Evolutionary conservation across 805 yeast genomes (phyloP).

Genomic region (Wickerhamomyces tratensis): DNA sequence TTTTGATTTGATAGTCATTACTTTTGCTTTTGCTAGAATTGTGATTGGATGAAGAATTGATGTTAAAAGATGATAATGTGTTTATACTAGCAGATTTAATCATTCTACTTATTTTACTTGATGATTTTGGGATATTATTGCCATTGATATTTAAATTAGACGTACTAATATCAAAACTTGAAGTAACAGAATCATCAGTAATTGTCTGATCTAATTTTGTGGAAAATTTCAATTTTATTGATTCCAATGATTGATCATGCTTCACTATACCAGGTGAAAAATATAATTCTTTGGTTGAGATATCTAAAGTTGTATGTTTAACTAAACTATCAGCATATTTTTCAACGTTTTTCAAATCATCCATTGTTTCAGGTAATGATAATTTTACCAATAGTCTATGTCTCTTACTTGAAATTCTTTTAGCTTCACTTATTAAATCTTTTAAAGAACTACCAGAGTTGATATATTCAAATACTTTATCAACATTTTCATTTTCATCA

Average conservation of each 20-base stretch:
- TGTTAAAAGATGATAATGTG: conserved; percentile 9
- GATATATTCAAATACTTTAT: conserved; percentile 12
- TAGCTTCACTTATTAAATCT: conserved; percentile 15
- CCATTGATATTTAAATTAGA: too few species aligned
- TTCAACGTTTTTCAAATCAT: conserved; percentile 4
- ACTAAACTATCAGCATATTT: conserved; percentile 3
- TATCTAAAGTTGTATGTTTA: conserved; percentile 8
- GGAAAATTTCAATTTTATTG: conserved; percentile 5
- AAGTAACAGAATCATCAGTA: too few species aligned
- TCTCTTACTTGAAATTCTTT: conserved; percentile 12
- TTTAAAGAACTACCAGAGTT: conserved; percentile 12
- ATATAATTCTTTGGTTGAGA: conserved; percentile 4
- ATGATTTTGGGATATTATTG: conserved; percentile 1
- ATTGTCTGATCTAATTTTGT: too few species aligned
- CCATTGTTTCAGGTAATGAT: conserved; percentile 11
- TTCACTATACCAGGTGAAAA: too few species aligned
- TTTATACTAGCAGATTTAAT: conserved; percentile 21
- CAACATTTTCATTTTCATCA: conserved; percentile 6
- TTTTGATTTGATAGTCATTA: too few species aligned
- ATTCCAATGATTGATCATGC: conserved; percentile 5
- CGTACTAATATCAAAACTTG: too few species aligned
- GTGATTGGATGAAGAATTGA: too few species aligned
- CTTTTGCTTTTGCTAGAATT: too few species aligned
- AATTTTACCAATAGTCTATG: conserved; percentile 12
- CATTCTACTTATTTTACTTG: conserved; percentile 9